A percentile compares a stretch with the other conserved stretches of the same genome.
phyloP scores from a whole-genome alignment of 352 stramenopile genomes.

The Phytophthora cactorum region DNA sequence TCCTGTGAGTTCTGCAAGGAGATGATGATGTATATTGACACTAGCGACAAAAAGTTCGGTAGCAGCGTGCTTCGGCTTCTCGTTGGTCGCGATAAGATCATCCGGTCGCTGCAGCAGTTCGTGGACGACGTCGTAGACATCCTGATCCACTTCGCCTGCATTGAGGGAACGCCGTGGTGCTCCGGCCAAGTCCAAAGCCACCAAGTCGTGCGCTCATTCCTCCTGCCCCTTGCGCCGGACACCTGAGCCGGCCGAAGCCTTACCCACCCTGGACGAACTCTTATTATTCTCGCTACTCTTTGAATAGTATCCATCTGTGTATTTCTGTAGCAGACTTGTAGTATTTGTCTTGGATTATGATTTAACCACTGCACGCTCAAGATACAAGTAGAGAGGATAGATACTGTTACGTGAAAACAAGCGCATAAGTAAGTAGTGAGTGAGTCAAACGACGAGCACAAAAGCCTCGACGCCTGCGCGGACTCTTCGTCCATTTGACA shows the following conservation, averaged over 20 bases:
- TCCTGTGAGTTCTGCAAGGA: constrained; percentile 44
- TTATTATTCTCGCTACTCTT: not conserved
- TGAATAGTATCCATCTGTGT: constrained; percentile 2
- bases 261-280: not conserved
- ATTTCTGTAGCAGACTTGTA: constrained; percentile 23
- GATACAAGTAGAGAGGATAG: constrained; percentile 1
- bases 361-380: constrained; percentile 5
- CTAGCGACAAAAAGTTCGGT: constrained; percentile 16
- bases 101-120: constrained; percentile 31
- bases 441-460: constrained; percentile 30
- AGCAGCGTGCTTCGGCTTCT: constrained; percentile 21
- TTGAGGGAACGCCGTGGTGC: constrained; percentile 30
- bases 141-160: constrained; percentile 16
- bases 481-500: constrained; percentile 26
- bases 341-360: constrained; percentile 25
- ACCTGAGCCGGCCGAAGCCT: constrained; percentile 1
- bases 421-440: constrained; percentile 2
- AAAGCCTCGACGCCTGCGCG: constrained; percentile 30
- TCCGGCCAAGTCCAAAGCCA: constrained; percentile 37
- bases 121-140: constrained; percentile 33
- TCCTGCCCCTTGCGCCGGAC: constrained; percentile 15
- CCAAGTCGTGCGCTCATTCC: constrained; percentile 31
- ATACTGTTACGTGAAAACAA: not conserved
- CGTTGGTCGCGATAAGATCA: constrained; percentile 26
- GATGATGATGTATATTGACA: constrained; percentile 38